These are phyloP conservation scores for Phytophthora fragariaefolia DNA, from an alignment of 352 stramenopile species.

Conservation along the genomic window DNA sequence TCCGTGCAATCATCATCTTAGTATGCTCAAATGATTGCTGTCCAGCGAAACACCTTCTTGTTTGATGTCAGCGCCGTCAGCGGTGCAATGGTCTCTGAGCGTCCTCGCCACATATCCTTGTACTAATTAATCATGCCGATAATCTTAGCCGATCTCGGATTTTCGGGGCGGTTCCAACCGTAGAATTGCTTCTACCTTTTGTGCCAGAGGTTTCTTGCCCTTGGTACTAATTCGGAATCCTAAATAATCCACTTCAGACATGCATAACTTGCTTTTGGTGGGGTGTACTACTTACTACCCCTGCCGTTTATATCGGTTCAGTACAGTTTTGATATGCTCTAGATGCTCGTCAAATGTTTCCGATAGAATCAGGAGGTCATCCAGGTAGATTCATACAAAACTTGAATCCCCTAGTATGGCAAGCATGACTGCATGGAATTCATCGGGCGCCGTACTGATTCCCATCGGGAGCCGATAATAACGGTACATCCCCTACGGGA, in stretches of 20 bases:
- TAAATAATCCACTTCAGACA: conserved; percentile 7
- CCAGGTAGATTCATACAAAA: conserved; percentile 5
- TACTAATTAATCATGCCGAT: conserved; percentile 18
- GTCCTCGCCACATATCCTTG: conserved; percentile 8
- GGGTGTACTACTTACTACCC: not conserved
- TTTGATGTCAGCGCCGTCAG: not conserved
- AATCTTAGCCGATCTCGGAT: not conserved
- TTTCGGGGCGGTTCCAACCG: not conserved
- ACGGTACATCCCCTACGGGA: conserved; percentile 9
- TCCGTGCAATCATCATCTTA: not conserved
- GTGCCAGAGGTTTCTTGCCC: not conserved
- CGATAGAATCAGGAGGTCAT: conserved; percentile 9
- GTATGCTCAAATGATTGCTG: conserved; percentile 2
- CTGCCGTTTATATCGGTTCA: not conserved
- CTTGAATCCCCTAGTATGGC: conserved; percentile 2
- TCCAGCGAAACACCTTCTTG: not conserved
- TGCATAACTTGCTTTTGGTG: conserved; percentile 7
- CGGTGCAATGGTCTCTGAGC: not conserved
- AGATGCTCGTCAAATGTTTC: conserved; percentile 8
- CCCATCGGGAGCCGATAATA: conserved; percentile 15
- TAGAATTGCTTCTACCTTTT: conserved; percentile 1
- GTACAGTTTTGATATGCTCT: not conserved
- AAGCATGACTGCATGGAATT: conserved; percentile 12
- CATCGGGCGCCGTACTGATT: conserved; percentile 1
- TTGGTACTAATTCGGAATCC: not conserved